Evolutionary conservation across 352 stramenopile species (phyloP), one percentile per base, ranked within the genome.

Genomic region (Blastocystis sp.): DNA sequence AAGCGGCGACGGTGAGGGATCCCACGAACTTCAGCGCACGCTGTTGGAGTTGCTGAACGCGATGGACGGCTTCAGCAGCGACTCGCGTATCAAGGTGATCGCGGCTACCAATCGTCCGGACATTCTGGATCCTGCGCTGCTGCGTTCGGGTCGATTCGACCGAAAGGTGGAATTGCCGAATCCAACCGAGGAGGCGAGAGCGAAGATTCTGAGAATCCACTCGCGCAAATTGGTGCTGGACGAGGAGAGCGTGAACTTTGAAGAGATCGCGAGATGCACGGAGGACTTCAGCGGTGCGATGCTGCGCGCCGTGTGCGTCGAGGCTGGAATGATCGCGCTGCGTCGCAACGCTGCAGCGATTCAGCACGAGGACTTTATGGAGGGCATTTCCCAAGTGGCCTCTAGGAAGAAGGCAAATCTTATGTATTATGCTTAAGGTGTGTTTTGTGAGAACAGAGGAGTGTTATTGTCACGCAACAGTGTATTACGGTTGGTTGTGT

Each of bases 281-380:
- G 97, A 99, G 91, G 97, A 99, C 92, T 99, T 99, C 88, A 99
- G 98, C 92, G 97, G 97, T 39, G 97, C 97, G 33, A 96, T 98
- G 91, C 91, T 98, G 29, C 98, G 98, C 92, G 97, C 97, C 61
- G 96, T 99, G n/a, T 98, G 96, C 90, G 96, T 99, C 31, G 97
- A 99, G 92, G 96, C 97, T 50, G 97, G 97, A 82, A 99, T 99
- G 96, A 92, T 99, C 62, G 97, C 97, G 33, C 92, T 99, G 78
- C 93, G 97, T 91, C 93, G 95, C 63, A 96, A 98, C 79, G 96
- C 94, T 71, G 95, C 93, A 51, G 93, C 98, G 90, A 98, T 99
- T 89, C 95, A 98, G 90, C 97, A 99, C 92, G 96, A 99, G 91
- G 96, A 99, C 93, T 99, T 98, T 91, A 98, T 99, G 94, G 97